These are phyloP conservation scores for Wickerhamomyces chaumierensis DNA, from an alignment of 805 yeast species.

Conservation along the genomic window DNA sequence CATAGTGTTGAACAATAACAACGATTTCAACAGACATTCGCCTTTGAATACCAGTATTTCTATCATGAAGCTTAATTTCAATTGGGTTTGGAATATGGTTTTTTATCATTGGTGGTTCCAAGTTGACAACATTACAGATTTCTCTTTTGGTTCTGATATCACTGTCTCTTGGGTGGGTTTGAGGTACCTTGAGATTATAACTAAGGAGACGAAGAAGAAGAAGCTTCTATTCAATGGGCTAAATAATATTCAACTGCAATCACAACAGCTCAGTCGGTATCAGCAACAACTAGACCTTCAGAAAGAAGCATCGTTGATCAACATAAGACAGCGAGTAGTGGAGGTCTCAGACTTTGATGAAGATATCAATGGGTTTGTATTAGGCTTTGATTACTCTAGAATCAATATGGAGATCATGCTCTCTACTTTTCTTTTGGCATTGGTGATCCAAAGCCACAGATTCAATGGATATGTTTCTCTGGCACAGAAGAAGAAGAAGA, in stretches of 20 bases:
- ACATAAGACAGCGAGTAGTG: conserved; percentile 10
- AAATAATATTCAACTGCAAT: too few relatives aligned
- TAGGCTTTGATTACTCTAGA: conserved; percentile 12
- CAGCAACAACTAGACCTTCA: neutral
- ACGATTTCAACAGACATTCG: conserved; percentile 1
- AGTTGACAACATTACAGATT: conserved; percentile 4
- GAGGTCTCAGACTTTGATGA: conserved; percentile 8
- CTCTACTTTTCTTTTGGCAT: conserved; percentile 12
- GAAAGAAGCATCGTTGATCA: conserved; percentile 1
- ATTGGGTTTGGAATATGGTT: conserved; percentile 1
- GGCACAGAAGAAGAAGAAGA: neutral
- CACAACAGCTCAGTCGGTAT: too few relatives aligned
- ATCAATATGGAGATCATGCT: conserved; percentile 16
- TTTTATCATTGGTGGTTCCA: neutral
- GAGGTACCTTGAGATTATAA: conserved; percentile 12
- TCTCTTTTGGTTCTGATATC: conserved; percentile 10
- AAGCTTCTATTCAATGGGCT: neutral
- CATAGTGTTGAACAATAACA: conserved; percentile 7
- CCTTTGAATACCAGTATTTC: conserved; percentile 15
- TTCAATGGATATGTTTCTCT: neutral
- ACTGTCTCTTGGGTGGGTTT: conserved; percentile 15
- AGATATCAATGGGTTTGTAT: conserved; percentile 5
- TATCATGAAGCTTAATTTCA: conserved; percentile 6
- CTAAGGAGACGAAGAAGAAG: conserved; percentile 3
- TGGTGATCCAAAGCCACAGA: conserved; percentile 1